These are phyloP conservation scores for Phytophthora citricola DNA, from an alignment of 352 stramenopile species.

Conservation along the genomic window DNA sequence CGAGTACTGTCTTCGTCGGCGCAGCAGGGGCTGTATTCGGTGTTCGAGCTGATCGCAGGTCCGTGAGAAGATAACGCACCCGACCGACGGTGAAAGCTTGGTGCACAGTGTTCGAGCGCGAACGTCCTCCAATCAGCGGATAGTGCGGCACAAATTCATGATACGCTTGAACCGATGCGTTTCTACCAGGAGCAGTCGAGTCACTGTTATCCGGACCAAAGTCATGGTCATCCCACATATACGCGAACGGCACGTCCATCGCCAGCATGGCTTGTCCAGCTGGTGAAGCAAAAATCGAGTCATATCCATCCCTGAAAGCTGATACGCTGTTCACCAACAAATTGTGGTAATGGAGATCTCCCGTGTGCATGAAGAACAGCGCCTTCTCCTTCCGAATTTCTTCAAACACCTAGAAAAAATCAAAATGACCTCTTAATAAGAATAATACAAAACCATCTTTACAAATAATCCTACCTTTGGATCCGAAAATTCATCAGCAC, in stretches of 20 bases:
- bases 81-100: conserved; percentile 88
- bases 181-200: conserved; percentile 68
- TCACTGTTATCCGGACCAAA: conserved; percentile 91
- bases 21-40: conserved; percentile 68
- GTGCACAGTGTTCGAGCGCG: conserved; percentile 56
- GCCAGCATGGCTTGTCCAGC: conserved; percentile 74
- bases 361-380: conserved; percentile 90
- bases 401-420: conserved; percentile 51
- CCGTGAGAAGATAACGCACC: conserved; percentile 86
- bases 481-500: conserved; percentile 82
- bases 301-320: conserved; percentile 67
- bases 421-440: conserved; percentile 21
- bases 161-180: conserved; percentile 81
- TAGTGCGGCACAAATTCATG: conserved; percentile 87
- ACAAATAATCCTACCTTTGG: conserved; percentile 42
- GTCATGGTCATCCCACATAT: conserved; percentile 94
- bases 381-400: conserved; percentile 69
- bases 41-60: conserved; percentile 78
- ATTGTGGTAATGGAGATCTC: conserved; percentile 91
- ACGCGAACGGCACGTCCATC: conserved; percentile 86
- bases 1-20: conserved; percentile 87
- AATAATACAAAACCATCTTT: conserved; percentile 13
- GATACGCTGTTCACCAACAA: conserved; percentile 68
- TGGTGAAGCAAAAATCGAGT: conserved; percentile 77
- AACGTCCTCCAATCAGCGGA: conserved; percentile 42